phyloP scores from a whole-genome alignment of 169 alveolate species.

The Plasmodium sp. region DNA sequence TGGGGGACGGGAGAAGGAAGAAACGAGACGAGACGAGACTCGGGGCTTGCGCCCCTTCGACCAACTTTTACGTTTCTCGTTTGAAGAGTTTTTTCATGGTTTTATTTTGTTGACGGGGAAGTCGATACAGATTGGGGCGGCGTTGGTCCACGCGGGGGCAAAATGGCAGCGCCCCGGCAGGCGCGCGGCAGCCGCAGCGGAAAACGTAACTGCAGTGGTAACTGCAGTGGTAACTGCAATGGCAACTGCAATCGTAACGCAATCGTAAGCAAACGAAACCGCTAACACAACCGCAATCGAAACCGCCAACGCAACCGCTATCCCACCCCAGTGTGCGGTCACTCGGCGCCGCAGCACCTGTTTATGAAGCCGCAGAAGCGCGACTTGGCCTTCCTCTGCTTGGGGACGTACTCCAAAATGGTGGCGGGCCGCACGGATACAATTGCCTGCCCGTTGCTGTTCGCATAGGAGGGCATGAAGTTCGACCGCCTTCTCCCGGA shows the following conservation, averaged over 20 bases:
- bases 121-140: background rate
- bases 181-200: background rate
- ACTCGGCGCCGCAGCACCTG: constrained; percentile 57
- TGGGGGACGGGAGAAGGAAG: background rate
- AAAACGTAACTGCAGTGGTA: background rate
- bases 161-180: background rate
- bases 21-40: background rate
- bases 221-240: background rate
- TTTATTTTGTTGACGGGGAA: background rate
- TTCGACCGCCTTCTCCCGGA: constrained; percentile 2
- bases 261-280: background rate
- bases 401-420: constrained; percentile 59
- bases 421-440: constrained; percentile 75
- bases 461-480: constrained; percentile 69
- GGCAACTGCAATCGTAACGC: background rate
- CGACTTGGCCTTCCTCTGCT: constrained; percentile 21
- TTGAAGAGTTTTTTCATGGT: background rate
- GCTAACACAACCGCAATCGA: background rate
- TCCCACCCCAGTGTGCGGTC: background rate
- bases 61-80: background rate
- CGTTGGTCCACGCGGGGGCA: background rate
- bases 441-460: constrained; percentile 72
- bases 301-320: background rate
- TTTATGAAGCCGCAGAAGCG: constrained; percentile 38
- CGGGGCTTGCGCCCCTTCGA: background rate